Evolutionary conservation across 2,329 filamentous ascomycete species (phyloP).

Genomic region (Hymenoscyphus repandus): DNA sequence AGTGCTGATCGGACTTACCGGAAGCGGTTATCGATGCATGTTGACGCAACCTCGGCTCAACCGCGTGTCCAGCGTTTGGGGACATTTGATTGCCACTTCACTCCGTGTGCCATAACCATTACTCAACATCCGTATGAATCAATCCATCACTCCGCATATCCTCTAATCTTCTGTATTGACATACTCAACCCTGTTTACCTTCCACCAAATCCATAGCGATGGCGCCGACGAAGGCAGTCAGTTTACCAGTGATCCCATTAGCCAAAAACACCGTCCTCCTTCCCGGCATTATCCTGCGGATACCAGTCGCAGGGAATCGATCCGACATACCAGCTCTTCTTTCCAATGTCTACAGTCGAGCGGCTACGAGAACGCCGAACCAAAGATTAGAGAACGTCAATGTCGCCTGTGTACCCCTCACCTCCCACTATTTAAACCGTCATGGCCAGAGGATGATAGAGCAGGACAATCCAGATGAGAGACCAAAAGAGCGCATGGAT

Average conservation of each 20-base stretch:
- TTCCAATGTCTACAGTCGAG: slow-evolving; percentile 75
- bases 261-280: slow-evolving; percentile 76
- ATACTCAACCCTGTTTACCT: neutral
- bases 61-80: neutral
- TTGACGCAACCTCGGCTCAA: neutral
- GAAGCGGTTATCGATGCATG: neutral
- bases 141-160: too few relatives aligned
- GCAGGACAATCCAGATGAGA: slow-evolving; percentile 46
- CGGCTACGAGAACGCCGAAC: slow-evolving; percentile 60
- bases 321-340: slow-evolving; percentile 86
- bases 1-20: neutral
- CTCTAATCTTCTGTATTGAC: neutral
- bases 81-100: neutral
- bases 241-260: slow-evolving; percentile 74
- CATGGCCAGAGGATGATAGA: slow-evolving; percentile 74
- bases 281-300: slow-evolving; percentile 78
- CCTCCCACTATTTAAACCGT: slow-evolving; percentile 65
- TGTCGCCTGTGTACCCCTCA: slow-evolving; percentile 82
- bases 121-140: too few relatives aligned
- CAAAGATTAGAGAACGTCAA: slow-evolving; percentile 63
- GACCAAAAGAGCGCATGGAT: slow-evolving; percentile 30
- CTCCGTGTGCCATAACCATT: neutral
- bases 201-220: slow-evolving; percentile 8
- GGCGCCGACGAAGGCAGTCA: slow-evolving; percentile 21
- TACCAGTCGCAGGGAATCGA: slow-evolving; percentile 72